Conservation (phyloP, 345 rosid species). For the Bruguiera sexangula region DNA sequence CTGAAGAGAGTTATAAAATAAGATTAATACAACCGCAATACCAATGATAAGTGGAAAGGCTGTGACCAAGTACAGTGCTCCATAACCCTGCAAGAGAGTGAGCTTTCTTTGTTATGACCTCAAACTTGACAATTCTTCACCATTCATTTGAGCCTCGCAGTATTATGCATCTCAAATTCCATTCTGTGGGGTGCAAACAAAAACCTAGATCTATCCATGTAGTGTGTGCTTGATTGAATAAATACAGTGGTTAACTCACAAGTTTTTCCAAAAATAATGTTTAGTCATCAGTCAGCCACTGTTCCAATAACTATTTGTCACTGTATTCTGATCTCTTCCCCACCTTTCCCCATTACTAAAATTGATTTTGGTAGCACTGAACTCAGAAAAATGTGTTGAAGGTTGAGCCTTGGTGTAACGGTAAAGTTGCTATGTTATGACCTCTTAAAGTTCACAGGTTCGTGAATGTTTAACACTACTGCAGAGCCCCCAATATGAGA, state of each 20-base stretch:
- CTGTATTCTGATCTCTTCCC: neutral
- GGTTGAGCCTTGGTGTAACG: too few species aligned
- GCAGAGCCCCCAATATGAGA: too few species aligned
- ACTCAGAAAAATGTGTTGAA: neutral
- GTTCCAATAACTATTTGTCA: neutral
- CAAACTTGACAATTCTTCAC: neutral
- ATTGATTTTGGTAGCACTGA: neutral
- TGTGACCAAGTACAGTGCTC: conserved; percentile 83
- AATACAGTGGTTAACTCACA: too few species aligned
- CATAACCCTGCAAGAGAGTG: conserved; percentile 73
- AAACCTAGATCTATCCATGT: too few species aligned
- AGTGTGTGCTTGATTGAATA: too few species aligned
- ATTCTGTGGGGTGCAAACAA: too few species aligned
- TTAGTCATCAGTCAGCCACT: neutral
- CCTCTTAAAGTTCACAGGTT: too few species aligned
- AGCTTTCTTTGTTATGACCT: conserved; percentile 19
- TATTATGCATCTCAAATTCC: too few species aligned
- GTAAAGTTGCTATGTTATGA: too few species aligned
- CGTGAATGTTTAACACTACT: too few species aligned
- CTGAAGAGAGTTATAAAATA: conserved; percentile 91
- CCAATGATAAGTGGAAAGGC: conserved; percentile 93
- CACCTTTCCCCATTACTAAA: neutral
- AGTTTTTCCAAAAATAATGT: too few species aligned
- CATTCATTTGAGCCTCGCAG: too few species aligned
- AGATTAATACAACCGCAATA: conserved; percentile 71